Base-by-base conservation (phyloP, 2,329 filamentous ascomycete species). In the Fonsecaea pedrosoi region DNA sequence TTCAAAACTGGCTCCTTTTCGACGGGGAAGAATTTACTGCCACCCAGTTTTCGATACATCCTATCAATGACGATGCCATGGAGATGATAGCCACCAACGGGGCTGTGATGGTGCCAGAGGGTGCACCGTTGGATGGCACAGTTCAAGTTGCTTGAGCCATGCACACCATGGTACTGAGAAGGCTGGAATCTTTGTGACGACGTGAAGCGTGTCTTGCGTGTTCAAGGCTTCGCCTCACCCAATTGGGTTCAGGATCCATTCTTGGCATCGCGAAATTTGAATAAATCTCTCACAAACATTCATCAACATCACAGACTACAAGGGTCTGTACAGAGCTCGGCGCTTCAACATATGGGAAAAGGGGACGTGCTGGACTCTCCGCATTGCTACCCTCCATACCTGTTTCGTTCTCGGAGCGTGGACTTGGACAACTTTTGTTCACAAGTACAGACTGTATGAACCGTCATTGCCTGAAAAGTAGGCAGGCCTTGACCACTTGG, bases 1-100 rank as follows among this genome's bases (percentile, higher is more conserved):
- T 99, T 50, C 95, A 99, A 81, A 99, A 99, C 78, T 88, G 97
- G 77, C 86, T 97, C 58, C 83, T 98, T 21, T 97, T 98, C 74
- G 93, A 98, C 77, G 94, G 94, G 13, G 91, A 92, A 72, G 86
- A 85, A 54, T 91, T 92, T 78, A 87, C 91, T 71, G 92, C 90
- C 0, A 88, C 88, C 1, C 89, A 95, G 71, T 97, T 95, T 76
- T 86, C 92, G 1, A 82, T 98, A 50, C 92, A 96, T 75, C 92
- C 92, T 0, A 83, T 85, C 70, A 85, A 85, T 73, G 68, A 72
- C 30, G 69, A 55, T 40, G 68, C 69, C 21, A 55, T 71, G 65
- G 50, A 55, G 4, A 67, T 67, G 56, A 73, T 32, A 66, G 72
- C 50, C 69, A 66, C 62, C 15, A 70, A 64, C 40, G 70, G 65